These are phyloP conservation scores for Globisporangium echinulatum DNA, from an alignment of 352 stramenopile genomes.

Conservation along the genomic window DNA sequence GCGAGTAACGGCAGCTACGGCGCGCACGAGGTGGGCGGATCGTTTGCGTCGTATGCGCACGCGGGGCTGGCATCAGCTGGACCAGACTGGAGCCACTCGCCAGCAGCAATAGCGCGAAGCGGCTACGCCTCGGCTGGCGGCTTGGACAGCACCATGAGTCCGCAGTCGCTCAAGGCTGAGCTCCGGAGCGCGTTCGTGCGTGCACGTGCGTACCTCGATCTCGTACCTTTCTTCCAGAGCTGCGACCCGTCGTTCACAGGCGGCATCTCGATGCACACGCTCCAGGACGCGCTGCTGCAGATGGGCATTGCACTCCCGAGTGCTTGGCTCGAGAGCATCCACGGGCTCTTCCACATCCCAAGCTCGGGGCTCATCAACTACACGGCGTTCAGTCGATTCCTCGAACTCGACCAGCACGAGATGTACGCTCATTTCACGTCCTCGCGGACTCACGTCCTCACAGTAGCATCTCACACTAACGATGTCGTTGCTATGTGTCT, in stretches of 20 bases:
- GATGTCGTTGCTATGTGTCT: background rate
- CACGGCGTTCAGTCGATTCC: slow-evolving; percentile 29
- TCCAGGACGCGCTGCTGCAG: slow-evolving; percentile 42
- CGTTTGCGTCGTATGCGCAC: background rate
- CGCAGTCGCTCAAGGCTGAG: slow-evolving; percentile 27
- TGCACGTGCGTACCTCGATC: slow-evolving; percentile 35
- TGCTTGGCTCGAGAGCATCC: slow-evolving; percentile 25
- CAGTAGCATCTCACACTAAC: background rate
- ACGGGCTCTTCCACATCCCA: slow-evolving; percentile 34
- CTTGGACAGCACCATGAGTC: slow-evolving; percentile 1
- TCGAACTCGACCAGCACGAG: slow-evolving; percentile 47
- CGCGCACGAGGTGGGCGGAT: background rate
- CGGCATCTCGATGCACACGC: slow-evolving; percentile 23
- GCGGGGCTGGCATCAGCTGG: background rate
- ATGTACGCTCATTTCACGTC: slow-evolving; percentile 22
- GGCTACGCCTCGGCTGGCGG: background rate
- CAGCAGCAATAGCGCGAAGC: background rate
- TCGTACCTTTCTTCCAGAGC: slow-evolving; percentile 42
- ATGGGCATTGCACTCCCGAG: slow-evolving; percentile 36
- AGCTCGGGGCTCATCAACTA: slow-evolving; percentile 47
- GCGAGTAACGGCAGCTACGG: background rate
- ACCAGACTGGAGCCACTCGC: background rate
- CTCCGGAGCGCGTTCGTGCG: slow-evolving; percentile 41
- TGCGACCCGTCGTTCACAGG: slow-evolving; percentile 36
- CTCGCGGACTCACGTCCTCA: background rate